phyloP scores from a whole-genome alignment of 768 basidiomycete genomes.

The Naganishia friedmannii region DNA sequence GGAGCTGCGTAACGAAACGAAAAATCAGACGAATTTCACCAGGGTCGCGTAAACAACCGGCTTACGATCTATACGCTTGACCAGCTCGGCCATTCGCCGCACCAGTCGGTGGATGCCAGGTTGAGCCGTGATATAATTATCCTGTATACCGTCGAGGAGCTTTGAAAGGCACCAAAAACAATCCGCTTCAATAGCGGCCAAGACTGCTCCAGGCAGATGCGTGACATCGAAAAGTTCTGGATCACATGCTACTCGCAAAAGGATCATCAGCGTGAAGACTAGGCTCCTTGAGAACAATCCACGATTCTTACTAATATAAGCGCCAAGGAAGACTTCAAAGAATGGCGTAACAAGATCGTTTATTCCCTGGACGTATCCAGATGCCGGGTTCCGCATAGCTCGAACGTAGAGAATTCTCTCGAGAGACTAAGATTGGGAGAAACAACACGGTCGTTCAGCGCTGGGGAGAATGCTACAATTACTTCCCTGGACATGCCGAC shows the following conservation, averaged over 20 bases:
- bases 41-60: neutral
- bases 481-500: conserved; percentile 37
- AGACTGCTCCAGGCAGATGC: conserved; percentile 64
- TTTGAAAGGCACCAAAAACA: conserved; percentile 98
- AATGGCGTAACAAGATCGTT: conserved; percentile 98
- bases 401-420: conserved; percentile 96
- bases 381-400: conserved; percentile 98
- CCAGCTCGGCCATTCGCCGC: conserved; percentile 87
- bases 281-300: neutral
- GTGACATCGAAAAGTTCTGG: conserved; percentile 83
- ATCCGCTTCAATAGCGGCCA: conserved; percentile 91
- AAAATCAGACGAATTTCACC: neutral
- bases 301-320: conserved; percentile 73
- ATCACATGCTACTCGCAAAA: conserved; percentile 66
- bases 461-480: neutral
- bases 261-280: neutral
- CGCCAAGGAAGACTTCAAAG: conserved; percentile 92
- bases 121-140: conserved; percentile 95
- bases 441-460: neutral
- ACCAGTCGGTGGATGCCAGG: conserved; percentile 95
- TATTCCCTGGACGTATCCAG: conserved; percentile 98
- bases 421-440: conserved; percentile 63
- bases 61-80: conserved; percentile 56
- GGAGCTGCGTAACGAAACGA: conserved; percentile 59
- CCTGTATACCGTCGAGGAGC: conserved; percentile 92